Conservation (phyloP, 2,329 filamentous ascomycete genomes). For the Aspergillus hortae region DNA sequence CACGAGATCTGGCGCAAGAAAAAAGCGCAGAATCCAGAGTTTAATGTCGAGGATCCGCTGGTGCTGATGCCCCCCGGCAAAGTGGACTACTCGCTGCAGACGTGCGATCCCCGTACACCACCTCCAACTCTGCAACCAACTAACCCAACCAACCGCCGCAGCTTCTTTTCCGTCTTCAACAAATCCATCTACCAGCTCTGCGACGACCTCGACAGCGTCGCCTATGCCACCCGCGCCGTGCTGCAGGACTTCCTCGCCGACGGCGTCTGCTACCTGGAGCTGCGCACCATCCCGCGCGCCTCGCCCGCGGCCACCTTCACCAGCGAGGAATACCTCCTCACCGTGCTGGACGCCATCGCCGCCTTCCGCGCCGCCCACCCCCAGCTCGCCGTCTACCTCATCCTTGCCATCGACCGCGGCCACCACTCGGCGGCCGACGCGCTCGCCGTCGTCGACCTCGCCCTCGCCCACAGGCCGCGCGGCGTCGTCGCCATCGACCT, state of each 20-base stretch:
- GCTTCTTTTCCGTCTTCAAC: constrained; percentile 76
- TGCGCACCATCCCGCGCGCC: constrained; percentile 73
- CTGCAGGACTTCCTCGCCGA: constrained; percentile 65
- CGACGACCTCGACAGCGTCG: constrained; percentile 58
- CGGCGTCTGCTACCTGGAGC: constrained; percentile 72
- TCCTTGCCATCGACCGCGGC: constrained; percentile 71
- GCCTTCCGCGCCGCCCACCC: constrained; percentile 42
- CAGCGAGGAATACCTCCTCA: constrained; percentile 61
- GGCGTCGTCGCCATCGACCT: constrained; percentile 73
- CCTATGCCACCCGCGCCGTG: constrained; percentile 62
- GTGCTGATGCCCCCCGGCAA: constrained; percentile 67
- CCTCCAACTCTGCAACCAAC: constrained; percentile 28
- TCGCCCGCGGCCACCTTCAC: constrained; percentile 54
- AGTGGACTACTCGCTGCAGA: constrained; percentile 66
- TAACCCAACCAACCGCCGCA: constrained; percentile 23
- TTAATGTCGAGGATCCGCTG: constrained; percentile 64
- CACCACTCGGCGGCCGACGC: constrained; percentile 58
- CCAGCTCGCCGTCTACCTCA: constrained; percentile 60
- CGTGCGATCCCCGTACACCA: constrained; percentile 64
- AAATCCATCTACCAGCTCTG: constrained; percentile 76
- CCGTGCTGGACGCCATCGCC: constrained; percentile 63
- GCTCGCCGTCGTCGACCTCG: constrained; percentile 61
- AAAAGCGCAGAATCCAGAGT: constrained; percentile 47
- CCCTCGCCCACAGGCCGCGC: constrained; percentile 48
- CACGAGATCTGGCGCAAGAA: constrained; percentile 70